Evolutionary conservation across 2,329 filamentous ascomycete species (phyloP), one percentile per base, ranked within the genome.

Genomic region (Rhinocladiella similis): DNA sequence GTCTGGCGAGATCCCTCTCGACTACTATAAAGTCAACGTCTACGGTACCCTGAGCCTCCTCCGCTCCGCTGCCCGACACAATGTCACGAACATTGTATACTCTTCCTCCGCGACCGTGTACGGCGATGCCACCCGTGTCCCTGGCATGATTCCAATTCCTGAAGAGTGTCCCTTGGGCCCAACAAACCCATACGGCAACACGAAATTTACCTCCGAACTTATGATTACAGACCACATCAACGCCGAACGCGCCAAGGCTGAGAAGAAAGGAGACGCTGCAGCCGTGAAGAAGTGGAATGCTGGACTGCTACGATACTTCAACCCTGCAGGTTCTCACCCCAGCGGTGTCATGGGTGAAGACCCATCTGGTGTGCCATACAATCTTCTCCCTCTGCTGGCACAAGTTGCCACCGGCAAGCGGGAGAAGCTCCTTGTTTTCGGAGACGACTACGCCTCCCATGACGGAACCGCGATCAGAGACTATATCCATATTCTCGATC

Each of bases 271-370:
- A 62, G 87, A 93, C 75, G 76, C 81, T 27, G 85, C 78, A 75
- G 81, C 84, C 35, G 85, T 78, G 54, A 84, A 91, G 69, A 86
- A 91, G 69, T 97, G 90, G 90, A 97, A 97, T 74, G 94, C 84
- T 55, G 94, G 93, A 41, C 80, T 97, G 64, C 82, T 99, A 67
- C 86, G 94, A 67, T 99, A 99, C 80, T 99, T 99, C 81, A 99
- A 99, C 82, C 94, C 94, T 27, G 91, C 89, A 56, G 94, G 94
- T 68, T 88, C 91, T 54, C 94, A 99, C 75, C 94, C 95, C 47
- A 93, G 85, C 68, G 95, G 94, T 55, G 86, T 99, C 74, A 96
- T 99, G 91, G 94, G 94, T 66, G 94, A 99, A 79, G 94, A 99
- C 75, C 94, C 94, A 45, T 88, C 96, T 73, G 94, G 94, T 57